phyloP scores from a whole-genome alignment of 2,329 filamentous ascomycete genomes.

The Gyromitra esculenta region DNA sequence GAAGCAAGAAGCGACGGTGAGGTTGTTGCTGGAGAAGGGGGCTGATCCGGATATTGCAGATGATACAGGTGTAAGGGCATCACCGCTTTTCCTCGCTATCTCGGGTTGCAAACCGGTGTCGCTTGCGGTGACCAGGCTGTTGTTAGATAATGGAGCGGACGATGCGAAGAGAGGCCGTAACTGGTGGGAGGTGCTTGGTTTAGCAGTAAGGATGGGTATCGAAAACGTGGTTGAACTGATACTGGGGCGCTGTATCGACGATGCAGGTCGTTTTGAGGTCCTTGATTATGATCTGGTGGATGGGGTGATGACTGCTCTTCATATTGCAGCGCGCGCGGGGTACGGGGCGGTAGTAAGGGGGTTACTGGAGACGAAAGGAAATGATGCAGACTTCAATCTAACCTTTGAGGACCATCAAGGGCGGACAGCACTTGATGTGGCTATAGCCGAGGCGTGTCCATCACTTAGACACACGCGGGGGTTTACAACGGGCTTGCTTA shows the following conservation, averaged over 20 bases:
- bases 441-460: neutral
- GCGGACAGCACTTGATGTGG: slow-evolving; percentile 14
- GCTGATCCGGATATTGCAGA: neutral
- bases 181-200: neutral
- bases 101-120: neutral
- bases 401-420: neutral
- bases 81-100: neutral
- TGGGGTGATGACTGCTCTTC: neutral
- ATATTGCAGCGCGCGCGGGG: slow-evolving; percentile 3
- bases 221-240: neutral
- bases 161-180: neutral
- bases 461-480: neutral
- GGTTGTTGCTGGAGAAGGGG: slow-evolving; percentile 6
- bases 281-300: neutral
- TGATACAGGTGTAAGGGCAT: neutral
- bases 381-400: neutral
- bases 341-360: neutral
- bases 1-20: neutral
- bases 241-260: neutral
- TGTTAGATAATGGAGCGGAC: slow-evolving; percentile 2
- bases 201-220: neutral
- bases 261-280: neutral
- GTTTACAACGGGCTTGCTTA: neutral
- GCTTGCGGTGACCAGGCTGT: neutral
- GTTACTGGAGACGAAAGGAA: slow-evolving; percentile 23